A percentile compares a stretch with the other conserved stretches of the same genome.
Conservation (phyloP, 2,329 filamentous ascomycete genomes). For the Phyllosticta citrichinensis region DNA sequence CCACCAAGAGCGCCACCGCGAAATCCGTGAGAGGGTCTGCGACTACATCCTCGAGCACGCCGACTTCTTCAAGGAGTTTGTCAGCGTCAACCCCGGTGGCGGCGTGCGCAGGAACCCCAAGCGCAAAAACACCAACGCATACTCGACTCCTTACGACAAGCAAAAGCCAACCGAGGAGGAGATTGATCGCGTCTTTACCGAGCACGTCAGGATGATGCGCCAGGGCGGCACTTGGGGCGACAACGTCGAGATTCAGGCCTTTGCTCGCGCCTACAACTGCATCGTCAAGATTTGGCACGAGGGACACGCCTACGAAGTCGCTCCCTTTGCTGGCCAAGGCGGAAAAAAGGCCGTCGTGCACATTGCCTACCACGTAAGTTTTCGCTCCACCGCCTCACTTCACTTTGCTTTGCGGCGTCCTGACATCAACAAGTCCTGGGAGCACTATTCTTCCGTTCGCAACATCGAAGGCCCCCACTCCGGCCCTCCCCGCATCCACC, state of each 20-base stretch:
- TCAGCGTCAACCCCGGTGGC: slow-evolving; percentile 40
- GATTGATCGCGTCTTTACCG: slow-evolving; percentile 41
- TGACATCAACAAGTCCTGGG: slow-evolving; percentile 41
- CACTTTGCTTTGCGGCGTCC: slow-evolving; percentile 2
- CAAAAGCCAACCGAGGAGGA: slow-evolving; percentile 44
- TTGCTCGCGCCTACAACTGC: slow-evolving; percentile 50
- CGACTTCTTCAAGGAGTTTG: slow-evolving; percentile 55
- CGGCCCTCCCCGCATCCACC: slow-evolving; percentile 42
- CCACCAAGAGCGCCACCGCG: slow-evolving; percentile 44
- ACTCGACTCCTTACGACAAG: slow-evolving; percentile 31
- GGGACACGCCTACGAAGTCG: slow-evolving; percentile 42
- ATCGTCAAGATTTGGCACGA: slow-evolving; percentile 54
- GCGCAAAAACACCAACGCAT: slow-evolving; percentile 44
- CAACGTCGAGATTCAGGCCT: slow-evolving; percentile 58
- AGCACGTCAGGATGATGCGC: slow-evolving; percentile 50
- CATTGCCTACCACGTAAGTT: slow-evolving; percentile 53
- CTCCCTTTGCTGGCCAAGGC: slow-evolving; percentile 28
- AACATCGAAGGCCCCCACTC: slow-evolving; percentile 49
- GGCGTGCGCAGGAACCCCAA: slow-evolving; percentile 34
- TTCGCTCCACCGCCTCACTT: not conserved
- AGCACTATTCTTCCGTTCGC: slow-evolving; percentile 59
- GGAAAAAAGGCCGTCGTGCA: slow-evolving; percentile 35
- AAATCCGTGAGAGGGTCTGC: slow-evolving; percentile 51
- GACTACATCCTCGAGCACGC: slow-evolving; percentile 51
- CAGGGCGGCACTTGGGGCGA: slow-evolving; percentile 53